These are phyloP conservation scores for Naganishia randhawae DNA, from an alignment of 768 basidiomycete species.

Conservation along the genomic window DNA sequence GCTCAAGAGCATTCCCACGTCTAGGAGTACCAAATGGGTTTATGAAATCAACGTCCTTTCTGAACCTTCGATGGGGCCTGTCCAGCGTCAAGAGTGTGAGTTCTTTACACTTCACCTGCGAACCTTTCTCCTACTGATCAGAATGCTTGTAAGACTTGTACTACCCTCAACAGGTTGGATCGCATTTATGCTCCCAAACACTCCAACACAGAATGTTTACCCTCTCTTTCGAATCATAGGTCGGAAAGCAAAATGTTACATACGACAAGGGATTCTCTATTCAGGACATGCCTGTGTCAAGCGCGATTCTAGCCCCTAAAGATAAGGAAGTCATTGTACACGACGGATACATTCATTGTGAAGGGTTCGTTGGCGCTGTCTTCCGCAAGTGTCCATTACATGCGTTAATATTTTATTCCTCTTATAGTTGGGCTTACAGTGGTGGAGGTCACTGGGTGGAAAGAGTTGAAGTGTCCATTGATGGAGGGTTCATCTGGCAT, in stretches of 20 bases:
- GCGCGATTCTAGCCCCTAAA: constrained; percentile 55
- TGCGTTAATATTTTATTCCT: neutral
- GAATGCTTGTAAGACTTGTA: constrained; percentile 51
- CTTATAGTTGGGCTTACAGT: constrained; percentile 54
- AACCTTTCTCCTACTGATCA: neutral
- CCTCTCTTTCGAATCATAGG: constrained; percentile 41
- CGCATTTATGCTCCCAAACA: neutral
- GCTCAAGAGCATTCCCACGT: neutral
- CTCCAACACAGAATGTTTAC: too few species aligned
- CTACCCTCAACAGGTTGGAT: constrained; percentile 55
- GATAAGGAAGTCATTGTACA: constrained; percentile 57
- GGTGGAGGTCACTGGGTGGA: constrained; percentile 59
- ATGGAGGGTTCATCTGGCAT: constrained; percentile 60
- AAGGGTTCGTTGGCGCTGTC: neutral
- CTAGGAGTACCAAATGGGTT: constrained; percentile 58
- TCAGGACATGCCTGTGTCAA: constrained; percentile 62
- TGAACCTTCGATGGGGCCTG: constrained; percentile 57
- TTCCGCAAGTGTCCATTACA: neutral
- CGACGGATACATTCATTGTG: constrained; percentile 51
- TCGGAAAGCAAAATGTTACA: constrained; percentile 58
- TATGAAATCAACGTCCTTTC: constrained; percentile 57
- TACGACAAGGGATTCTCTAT: constrained; percentile 61
- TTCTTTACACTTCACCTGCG: neutral
- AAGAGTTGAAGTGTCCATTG: constrained; percentile 58
- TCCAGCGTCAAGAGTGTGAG: constrained; percentile 56